phyloP scores from a whole-genome alignment of 345 rosid genomes.

The Gossypium longicalyx region DNA sequence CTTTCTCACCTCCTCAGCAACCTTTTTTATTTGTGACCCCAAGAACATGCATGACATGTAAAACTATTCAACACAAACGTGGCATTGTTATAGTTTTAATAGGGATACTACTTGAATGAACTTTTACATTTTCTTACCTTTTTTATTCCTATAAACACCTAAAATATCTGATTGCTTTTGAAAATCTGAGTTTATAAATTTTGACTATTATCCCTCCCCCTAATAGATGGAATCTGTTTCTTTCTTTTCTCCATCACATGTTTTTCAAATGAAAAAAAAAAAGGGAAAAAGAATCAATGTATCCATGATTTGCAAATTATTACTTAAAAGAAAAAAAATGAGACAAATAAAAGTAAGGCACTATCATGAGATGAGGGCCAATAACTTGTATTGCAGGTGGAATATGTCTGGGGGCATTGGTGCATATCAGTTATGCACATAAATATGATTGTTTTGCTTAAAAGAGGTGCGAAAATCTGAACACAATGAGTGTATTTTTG shows the following conservation, averaged over 20 bases:
- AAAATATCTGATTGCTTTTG: background rate
- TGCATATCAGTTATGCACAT: background rate
- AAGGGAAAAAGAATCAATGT: background rate
- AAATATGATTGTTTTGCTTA: conserved; percentile 19
- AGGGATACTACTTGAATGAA: conserved; percentile 9
- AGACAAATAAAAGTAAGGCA: background rate
- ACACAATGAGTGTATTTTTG: conserved; percentile 11
- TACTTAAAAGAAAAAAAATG: background rate
- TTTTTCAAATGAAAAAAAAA: background rate
- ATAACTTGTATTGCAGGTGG: conserved; percentile 8
- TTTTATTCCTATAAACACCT: background rate
- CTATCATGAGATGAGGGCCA: background rate
- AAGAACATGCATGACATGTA: background rate
- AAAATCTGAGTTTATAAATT: background rate
- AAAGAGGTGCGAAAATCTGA: conserved; percentile 28
- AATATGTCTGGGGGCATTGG: background rate
- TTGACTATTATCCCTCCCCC: background rate
- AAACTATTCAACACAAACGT: background rate
- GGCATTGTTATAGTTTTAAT: background rate
- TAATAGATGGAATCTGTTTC: background rate
- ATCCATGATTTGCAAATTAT: background rate
- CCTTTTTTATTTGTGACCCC: background rate
- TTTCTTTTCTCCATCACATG: conserved; percentile 12
- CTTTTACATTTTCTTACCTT: conserved; percentile 18
- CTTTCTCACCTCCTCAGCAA: background rate